A percentile compares a stretch with the other conserved stretches of the same genome.
phyloP scores from a whole-genome alignment of 208 protist genomes.

The Balamuthia mandrillaris region DNA sequence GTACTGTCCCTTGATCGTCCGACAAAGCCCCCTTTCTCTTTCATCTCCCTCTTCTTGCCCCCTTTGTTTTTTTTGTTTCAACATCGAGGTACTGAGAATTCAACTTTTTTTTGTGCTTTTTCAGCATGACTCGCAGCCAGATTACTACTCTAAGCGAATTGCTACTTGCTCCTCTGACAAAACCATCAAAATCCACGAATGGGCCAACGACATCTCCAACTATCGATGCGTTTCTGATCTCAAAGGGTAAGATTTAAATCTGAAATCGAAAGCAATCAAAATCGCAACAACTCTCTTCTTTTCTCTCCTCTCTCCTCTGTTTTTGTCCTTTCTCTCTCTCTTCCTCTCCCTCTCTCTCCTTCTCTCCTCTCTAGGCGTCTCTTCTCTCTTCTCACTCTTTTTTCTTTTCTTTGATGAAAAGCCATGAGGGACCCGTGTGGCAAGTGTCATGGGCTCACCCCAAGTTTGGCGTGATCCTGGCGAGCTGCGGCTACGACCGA shows the following conservation, averaged over 20 bases:
- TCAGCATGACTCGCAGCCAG: constrained; percentile 95
- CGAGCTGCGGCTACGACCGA: constrained; percentile 93
- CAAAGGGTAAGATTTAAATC: not conserved
- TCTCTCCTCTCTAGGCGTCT: not conserved
- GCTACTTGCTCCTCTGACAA: constrained; percentile 95
- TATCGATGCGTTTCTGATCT: not conserved
- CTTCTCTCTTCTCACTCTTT: not conserved
- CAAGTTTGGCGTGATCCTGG: constrained; percentile 93
- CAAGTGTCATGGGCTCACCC: constrained; percentile 95
- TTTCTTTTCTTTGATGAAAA: too few species aligned
- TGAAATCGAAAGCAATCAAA: not conserved
- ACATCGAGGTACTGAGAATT: too few species aligned
- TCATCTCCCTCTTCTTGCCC: too few species aligned
- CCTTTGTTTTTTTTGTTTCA: too few species aligned
- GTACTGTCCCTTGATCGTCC: too few species aligned
- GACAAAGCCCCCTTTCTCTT: too few species aligned
- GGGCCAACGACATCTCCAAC: constrained; percentile 54
- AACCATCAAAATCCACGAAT: constrained; percentile 91
- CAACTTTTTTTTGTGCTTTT: too few species aligned
- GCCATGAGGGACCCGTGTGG: constrained; percentile 96
- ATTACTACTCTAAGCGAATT: constrained; percentile 96
- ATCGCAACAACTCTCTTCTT: not conserved
- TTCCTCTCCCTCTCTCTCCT: not conserved
- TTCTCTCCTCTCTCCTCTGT: not conserved
- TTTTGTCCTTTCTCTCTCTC: not conserved